Evolutionary conservation across 768 basidiomycete genomes (phyloP).

Genomic region (Heimioporus sp.): DNA sequence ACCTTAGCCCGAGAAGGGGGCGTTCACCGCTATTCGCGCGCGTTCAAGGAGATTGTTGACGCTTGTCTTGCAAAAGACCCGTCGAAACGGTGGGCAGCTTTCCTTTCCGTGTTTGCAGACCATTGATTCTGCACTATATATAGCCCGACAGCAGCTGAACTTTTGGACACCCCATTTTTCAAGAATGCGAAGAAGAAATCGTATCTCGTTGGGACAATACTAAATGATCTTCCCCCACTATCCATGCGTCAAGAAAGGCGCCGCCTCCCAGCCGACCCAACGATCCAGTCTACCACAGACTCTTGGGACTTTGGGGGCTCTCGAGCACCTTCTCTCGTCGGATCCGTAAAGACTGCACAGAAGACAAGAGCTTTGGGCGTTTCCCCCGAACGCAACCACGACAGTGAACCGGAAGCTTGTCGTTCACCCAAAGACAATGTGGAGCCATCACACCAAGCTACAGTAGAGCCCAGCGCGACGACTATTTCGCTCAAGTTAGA

Average conservation of each 20-base stretch:
- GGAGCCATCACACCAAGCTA: neutral
- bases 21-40: constrained; percentile 69
- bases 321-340: constrained; percentile 17
- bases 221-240: constrained; percentile 74
- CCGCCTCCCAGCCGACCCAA: constrained; percentile 38
- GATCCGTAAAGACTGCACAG: constrained; percentile 3
- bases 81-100: constrained; percentile 51
- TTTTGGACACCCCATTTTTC: constrained; percentile 82
- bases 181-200: constrained; percentile 73
- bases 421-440: constrained; percentile 2
- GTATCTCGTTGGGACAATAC: constrained; percentile 73
- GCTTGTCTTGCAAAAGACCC: constrained; percentile 87
- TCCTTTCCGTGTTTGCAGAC: neutral
- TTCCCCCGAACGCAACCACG: constrained; percentile 3
- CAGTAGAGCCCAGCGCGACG: neutral
- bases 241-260: constrained; percentile 68
- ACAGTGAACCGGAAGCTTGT: constrained; percentile 4
- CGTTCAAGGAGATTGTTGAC: constrained; percentile 82
- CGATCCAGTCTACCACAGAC: constrained; percentile 54
- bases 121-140: neutral
- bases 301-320: constrained; percentile 77
- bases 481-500: neutral
- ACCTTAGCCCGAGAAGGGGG: constrained; percentile 73
- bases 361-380: constrained; percentile 2
- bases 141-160: constrained; percentile 74